Evolutionary conservation across 352 stramenopile genomes (phyloP), one percentile per base, ranked within the genome.

Genomic region (Phytophthora palmivora): DNA sequence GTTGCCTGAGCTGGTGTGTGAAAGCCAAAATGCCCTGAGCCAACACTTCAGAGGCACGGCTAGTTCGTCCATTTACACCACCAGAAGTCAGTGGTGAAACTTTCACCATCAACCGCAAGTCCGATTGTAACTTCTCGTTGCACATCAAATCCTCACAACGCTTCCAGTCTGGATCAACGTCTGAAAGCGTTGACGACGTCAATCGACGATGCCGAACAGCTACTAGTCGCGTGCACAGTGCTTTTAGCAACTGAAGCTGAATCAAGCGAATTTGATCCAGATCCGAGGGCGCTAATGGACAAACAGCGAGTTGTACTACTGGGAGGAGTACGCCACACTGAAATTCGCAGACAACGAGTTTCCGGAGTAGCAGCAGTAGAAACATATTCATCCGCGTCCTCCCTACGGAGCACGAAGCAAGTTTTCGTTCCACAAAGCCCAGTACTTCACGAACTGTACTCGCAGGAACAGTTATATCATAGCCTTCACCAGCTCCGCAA

Each of bases 311-410:
- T 57, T 86, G 79, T 14, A 86, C 63, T 2, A 69, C 67, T 2
- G 72, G 58, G 15, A 81, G 36, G 12, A 81, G 28, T 19, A 68
- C 39, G 21, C 46, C 49, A 50, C 69, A 74, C 16, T 59, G 36
- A 22, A 65, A 36, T 45, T 73, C 52, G 21, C 63, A 67, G 5
- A 65, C 65, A 14, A 81, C 58, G 16, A 84, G 54, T 46, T 82
- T 84, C 38, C 74, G 74, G n/a, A 88, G 71, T 36, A 88, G 21
- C 15, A 85, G 51, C 46, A 88, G 38, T 12, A 88, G 41, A 55
- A 88, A 88, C 52, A 83, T 15, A 54, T 88, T 88, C 37, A 83
- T 63, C 19, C 64, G 72, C 42, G 64, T 72, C 36, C 71, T 69
- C 14, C 63, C 70, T 6, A 66, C 46, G 8, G 53, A 67, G 34